Evolutionary conservation across 2,329 filamentous ascomycete genomes (phyloP).

Genomic region (Penicillium glabrum): DNA sequence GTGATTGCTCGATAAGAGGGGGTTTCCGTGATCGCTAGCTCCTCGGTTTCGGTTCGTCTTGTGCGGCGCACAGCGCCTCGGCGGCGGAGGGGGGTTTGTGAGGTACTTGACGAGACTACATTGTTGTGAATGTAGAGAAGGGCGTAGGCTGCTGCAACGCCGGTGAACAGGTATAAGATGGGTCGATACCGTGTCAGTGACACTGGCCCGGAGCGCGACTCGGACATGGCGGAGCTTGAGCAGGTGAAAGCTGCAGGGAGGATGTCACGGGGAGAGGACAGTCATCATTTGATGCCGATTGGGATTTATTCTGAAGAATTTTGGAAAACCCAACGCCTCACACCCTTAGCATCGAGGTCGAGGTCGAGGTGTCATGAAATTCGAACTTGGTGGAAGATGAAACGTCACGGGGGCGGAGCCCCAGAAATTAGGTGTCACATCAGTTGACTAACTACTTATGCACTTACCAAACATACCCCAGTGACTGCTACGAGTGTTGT

Average conservation of each 20-base stretch:
- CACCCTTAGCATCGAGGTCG: neutral
- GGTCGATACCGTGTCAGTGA: conserved; percentile 42
- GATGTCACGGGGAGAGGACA: conserved; percentile 10
- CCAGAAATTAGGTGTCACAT: conserved; percentile 1
- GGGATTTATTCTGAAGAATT: neutral
- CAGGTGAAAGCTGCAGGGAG: conserved; percentile 15
- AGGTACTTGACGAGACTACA: conserved; percentile 25
- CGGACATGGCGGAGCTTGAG: conserved; percentile 30
- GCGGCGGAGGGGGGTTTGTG: conserved; percentile 35
- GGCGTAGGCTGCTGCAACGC: conserved; percentile 43
- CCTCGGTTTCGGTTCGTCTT: conserved; percentile 30
- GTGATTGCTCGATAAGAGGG: conserved; percentile 40
- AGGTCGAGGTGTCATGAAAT: neutral
- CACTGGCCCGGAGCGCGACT: conserved; percentile 29
- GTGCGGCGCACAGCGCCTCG: conserved; percentile 41
- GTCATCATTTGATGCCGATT: conserved; percentile 13
- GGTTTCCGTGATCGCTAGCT: conserved; percentile 25
- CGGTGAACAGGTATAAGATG: conserved; percentile 42
- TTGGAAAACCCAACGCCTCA: neutral
- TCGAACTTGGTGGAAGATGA: conserved; percentile 1
- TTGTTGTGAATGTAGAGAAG: conserved; percentile 40
- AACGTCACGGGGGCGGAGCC: neutral
- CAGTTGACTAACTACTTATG: no score
- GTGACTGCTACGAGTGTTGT: neutral
- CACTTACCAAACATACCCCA: neutral